Base-by-base conservation (phyloP, 148 eudicot genomes). In the Rhododendron ovatum region DNA sequence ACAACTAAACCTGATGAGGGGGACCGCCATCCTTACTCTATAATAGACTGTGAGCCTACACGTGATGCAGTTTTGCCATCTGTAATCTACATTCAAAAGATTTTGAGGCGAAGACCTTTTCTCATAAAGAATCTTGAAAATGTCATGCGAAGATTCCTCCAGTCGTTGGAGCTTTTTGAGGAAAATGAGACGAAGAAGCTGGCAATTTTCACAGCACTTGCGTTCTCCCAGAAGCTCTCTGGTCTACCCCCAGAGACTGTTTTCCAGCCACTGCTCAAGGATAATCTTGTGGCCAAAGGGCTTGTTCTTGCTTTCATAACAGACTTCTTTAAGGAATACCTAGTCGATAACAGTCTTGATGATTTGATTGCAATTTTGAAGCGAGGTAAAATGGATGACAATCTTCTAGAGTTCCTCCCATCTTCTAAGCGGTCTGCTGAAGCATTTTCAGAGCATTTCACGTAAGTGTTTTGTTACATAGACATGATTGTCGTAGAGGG, bases 141-240 rank as follows among this genome's bases (percentile, higher is more conserved):
- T 95, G 99, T 98, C 86, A 92, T 90, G 90, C 98, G 92, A 89
- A 94, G 94, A 89, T 94, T 94, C 90, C 89, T 95, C 77, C 99
- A 95, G 92, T 98, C 99, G 2, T 87, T 98, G 90, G 99, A 98
- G 91, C 95, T 95, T 69, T 98, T 98, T 57, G 96, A 98, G 88
- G 98, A 95, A 88, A 90, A 97, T 91, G 98, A 94, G 84, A 93
- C 95, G 87, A 94, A 91, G 90, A 98, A 98, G 88, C 89, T 98
- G 92, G 98, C 99, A 84, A 98, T 98, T 81, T 98, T 98, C 88
- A 93, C 99, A 2, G 99, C 99, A 43, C 98, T 98, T 85, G 90
- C 99, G n/a, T 98, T 98, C 90, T 95, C 98, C 59, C 98, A 98
- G 97, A 98, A 95, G 91, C 90, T 98, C 87, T 95, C 99, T 7